Conservation (phyloP, 2,329 filamentous ascomycete genomes). For the Knufia petricola region DNA sequence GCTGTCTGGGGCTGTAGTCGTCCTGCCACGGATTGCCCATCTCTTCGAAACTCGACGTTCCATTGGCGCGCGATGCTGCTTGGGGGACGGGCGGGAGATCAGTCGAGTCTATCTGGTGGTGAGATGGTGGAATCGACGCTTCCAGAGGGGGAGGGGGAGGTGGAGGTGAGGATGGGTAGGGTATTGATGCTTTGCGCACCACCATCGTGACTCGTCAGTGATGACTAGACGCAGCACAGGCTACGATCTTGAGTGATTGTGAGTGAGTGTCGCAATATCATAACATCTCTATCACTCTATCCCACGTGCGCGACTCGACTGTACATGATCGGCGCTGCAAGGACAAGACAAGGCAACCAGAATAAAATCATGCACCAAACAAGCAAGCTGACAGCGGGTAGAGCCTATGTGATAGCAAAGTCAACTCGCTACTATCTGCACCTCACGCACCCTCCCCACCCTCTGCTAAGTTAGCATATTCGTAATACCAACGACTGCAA, state of each 20-base stretch:
- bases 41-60: slow-evolving; percentile 12
- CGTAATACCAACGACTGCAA: too few species aligned
- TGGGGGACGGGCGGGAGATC: slow-evolving; percentile 16
- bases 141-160: slow-evolving; percentile 10
- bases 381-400: neutral
- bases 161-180: slow-evolving; percentile 16
- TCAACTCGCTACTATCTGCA: neutral
- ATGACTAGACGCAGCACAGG: neutral
- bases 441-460: neutral
- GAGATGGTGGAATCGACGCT: neutral
- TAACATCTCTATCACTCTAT: too few species aligned
- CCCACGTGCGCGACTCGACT: neutral
- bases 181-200: slow-evolving; percentile 17
- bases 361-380: neutral
- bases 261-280: neutral
- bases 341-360: slow-evolving; percentile 2
- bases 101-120: slow-evolving; percentile 15
- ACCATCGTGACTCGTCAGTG: slow-evolving; percentile 14
- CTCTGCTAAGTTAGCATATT: neutral
- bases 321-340: neutral
- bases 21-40: slow-evolving; percentile 22
- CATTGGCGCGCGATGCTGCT: slow-evolving; percentile 5
- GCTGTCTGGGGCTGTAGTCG: slow-evolving; percentile 1
- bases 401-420: neutral
- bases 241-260: neutral